phyloP scores from a whole-genome alignment of 1,284 basidiomycete genomes.

The Malassezia caprae region DNA sequence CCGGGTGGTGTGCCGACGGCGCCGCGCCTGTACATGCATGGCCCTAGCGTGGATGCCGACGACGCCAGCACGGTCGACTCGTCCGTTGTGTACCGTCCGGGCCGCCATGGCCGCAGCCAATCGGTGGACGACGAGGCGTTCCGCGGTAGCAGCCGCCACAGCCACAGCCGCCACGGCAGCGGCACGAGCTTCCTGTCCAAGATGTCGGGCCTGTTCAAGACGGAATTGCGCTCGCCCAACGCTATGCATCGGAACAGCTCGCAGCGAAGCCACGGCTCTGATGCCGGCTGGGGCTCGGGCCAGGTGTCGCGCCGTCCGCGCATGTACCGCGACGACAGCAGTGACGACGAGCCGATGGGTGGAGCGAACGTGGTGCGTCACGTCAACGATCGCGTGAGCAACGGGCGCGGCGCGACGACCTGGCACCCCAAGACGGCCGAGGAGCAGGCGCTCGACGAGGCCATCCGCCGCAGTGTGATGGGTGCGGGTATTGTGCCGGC shows the following conservation, averaged over 20 bases:
- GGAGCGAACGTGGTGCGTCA: slow-evolving; percentile 33
- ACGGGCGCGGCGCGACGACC: neutral
- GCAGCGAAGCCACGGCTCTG: neutral
- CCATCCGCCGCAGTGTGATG: slow-evolving; percentile 33
- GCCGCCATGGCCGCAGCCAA: slow-evolving; percentile 16
- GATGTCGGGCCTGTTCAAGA: slow-evolving; percentile 42
- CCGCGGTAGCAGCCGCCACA: neutral
- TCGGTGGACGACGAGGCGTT: neutral
- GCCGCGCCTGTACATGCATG: slow-evolving; percentile 16
- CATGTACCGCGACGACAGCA: slow-evolving; percentile 13
- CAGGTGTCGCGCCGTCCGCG: neutral
- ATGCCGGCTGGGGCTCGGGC: neutral
- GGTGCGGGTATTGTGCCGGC: slow-evolving; percentile 25
- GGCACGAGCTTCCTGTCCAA: slow-evolving; percentile 34
- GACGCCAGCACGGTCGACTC: slow-evolving; percentile 11
- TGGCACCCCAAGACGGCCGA: neutral
- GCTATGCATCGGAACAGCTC: neutral
- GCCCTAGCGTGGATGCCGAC: slow-evolving; percentile 6
- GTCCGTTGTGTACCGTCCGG: slow-evolving; percentile 18
- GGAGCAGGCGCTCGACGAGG: slow-evolving; percentile 20
- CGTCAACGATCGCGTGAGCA: slow-evolving; percentile 25
- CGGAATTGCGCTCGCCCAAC: slow-evolving; percentile 22
- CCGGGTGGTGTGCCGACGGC: slow-evolving; percentile 20
- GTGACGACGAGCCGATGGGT: slow-evolving; percentile 31
- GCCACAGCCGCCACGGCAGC: slow-evolving; percentile 9